Conservation (phyloP, 306 rosid species). For the Luffa aegyptiaca region DNA sequence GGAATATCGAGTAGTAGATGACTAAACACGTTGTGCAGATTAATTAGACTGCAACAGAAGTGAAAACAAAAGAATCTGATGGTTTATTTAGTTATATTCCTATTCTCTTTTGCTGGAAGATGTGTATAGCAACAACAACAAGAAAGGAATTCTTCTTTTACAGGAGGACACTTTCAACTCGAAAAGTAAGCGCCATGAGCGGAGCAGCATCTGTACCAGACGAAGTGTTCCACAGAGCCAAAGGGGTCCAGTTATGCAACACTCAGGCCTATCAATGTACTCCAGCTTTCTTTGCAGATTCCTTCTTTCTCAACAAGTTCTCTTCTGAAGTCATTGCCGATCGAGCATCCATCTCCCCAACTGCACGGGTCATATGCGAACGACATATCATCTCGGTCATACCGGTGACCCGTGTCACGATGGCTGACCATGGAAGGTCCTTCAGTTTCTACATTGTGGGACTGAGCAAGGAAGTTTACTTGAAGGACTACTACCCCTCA, state of each 20-base stretch:
- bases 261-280: conserved; percentile 87
- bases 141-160: conserved; percentile 1
- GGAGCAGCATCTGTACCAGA: conserved; percentile 97
- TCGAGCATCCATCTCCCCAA: conserved; percentile 53
- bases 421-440: conserved; percentile 49
- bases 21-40: background rate
- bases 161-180: conserved; percentile 79
- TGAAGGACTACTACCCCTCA: conserved; percentile 83
- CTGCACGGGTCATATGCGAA: conserved; percentile 84
- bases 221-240: conserved; percentile 81
- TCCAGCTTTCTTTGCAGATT: conserved; percentile 93
- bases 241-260: conserved; percentile 87
- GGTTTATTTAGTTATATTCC: background rate
- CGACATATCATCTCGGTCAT: conserved; percentile 81
- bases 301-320: conserved; percentile 72
- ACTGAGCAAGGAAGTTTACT: conserved; percentile 63
- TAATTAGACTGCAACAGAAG: background rate
- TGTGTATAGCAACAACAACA: background rate
- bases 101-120: background rate
- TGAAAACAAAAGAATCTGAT: background rate
- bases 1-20: background rate
- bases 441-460: conserved; percentile 90
- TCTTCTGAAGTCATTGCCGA: conserved; percentile 90
- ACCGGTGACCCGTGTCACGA: conserved; percentile 80
- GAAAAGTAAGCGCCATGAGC: conserved; percentile 75